phyloP scores from a whole-genome alignment of 768 basidiomycete species.

The Lactarius trivialis region DNA sequence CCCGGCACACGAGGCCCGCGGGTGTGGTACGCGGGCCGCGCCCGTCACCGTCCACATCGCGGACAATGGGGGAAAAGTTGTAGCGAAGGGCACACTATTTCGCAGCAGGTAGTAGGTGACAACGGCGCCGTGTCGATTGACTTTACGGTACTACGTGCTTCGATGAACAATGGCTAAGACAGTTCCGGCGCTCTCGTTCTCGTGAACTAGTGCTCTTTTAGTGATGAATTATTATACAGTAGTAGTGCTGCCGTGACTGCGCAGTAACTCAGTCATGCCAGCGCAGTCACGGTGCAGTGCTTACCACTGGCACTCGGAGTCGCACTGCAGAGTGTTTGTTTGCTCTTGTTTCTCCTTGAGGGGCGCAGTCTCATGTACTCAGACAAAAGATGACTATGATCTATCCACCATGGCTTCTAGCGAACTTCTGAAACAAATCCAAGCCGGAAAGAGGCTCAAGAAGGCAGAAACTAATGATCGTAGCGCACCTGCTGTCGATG shows the following conservation, averaged over 20 bases:
- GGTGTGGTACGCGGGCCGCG: constrained; percentile 13
- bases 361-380: not conserved
- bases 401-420: constrained; percentile 53
- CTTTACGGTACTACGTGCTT: not conserved
- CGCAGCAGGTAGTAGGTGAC: not conserved
- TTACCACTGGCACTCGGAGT: too few species aligned
- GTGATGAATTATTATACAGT: not conserved
- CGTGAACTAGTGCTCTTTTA: not conserved
- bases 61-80: not conserved
- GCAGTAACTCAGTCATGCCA: not conserved
- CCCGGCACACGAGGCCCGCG: not conserved
- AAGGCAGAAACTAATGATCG: constrained; percentile 81
- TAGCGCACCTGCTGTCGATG: constrained; percentile 58
- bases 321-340: constrained; percentile 1
- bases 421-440: constrained; percentile 75
- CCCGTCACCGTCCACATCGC: constrained; percentile 2
- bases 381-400: not conserved
- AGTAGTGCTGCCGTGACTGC: not conserved
- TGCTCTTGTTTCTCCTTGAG: constrained; percentile 1
- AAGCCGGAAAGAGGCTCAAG: constrained; percentile 74
- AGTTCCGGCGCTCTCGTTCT: not conserved
- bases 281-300: not conserved
- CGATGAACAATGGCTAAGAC: not conserved
- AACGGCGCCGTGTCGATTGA: not conserved
- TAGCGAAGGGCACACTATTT: not conserved